Percentiles rank a stretch among this genome's conserved stretches.
phyloP scores from a whole-genome alignment of 176 grass and related monocot species.

The Eragrostis nindensis region DNA sequence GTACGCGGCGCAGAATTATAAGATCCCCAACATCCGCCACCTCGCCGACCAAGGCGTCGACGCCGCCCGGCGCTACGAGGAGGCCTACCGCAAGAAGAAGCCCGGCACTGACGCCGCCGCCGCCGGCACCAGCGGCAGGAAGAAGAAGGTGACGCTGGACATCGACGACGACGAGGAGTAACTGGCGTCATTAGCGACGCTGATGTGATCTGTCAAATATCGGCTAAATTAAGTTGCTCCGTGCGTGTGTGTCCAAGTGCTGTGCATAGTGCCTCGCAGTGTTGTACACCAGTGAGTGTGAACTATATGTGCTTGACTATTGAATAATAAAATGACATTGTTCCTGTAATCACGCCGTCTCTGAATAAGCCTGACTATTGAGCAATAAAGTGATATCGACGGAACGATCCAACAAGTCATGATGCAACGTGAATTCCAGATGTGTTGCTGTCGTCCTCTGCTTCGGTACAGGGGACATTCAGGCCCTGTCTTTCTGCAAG shows the following conservation, averaged over 20 bases:
- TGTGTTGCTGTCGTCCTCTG: too few species aligned
- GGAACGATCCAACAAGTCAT: too few species aligned
- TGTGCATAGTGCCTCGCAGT: background rate
- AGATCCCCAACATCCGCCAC: conserved; percentile 53
- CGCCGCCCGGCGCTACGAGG: conserved; percentile 60
- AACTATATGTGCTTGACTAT: too few species aligned
- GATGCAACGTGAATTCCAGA: too few species aligned
- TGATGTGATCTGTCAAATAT: background rate
- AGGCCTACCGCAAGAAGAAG: conserved; percentile 65
- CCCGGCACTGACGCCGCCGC: background rate
- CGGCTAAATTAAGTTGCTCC: background rate
- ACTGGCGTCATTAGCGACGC: background rate
- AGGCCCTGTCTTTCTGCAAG: too few species aligned
- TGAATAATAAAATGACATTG: too few species aligned
- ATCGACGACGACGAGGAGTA: conserved; percentile 24
- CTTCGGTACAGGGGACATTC: too few species aligned
- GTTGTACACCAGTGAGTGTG: background rate
- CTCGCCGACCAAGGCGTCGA: conserved; percentile 42
- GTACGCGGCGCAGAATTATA: conserved; percentile 73
- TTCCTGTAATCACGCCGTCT: too few species aligned
- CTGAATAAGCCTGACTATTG: too few species aligned
- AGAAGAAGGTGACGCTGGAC: conserved; percentile 24
- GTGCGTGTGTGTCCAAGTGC: background rate
- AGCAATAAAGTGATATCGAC: too few species aligned
- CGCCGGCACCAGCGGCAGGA: background rate